Conservation (phyloP, 2,329 filamentous ascomycete genomes). For the Phaeosphaeriaceae sp. region DNA sequence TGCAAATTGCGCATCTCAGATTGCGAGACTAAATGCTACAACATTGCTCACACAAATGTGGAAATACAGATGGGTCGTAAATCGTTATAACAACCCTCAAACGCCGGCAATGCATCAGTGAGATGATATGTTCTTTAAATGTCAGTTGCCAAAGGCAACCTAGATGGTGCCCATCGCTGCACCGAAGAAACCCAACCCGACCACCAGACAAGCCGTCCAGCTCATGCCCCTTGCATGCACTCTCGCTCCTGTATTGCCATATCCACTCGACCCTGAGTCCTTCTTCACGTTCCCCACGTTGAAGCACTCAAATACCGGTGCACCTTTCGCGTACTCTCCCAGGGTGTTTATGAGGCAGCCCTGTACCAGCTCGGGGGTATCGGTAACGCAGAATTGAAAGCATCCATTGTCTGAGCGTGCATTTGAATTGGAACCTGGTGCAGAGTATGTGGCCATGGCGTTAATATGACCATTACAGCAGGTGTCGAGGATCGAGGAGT, state of each 20-base stretch:
- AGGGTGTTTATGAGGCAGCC: slow-evolving; percentile 21
- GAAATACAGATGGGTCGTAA: background rate
- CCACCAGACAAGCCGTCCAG: slow-evolving; percentile 9
- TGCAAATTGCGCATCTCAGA: too few species aligned
- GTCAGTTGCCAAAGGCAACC: background rate
- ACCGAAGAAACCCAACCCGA: slow-evolving; percentile 18
- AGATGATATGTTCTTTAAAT: background rate
- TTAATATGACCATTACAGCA: slow-evolving; percentile 43
- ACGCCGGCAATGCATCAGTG: background rate
- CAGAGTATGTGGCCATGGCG: slow-evolving; percentile 27
- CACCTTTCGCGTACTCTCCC: slow-evolving; percentile 10
- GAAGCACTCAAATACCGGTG: slow-evolving; percentile 18
- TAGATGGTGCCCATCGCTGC: slow-evolving; percentile 3
- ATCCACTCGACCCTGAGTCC: slow-evolving; percentile 5
- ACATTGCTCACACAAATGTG: too few species aligned
- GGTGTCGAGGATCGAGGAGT: slow-evolving; percentile 36
- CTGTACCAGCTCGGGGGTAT: slow-evolving; percentile 14
- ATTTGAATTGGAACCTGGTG: slow-evolving; percentile 13
- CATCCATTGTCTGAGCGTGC: slow-evolving; percentile 22
- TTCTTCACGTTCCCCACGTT: slow-evolving; percentile 13
- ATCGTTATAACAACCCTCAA: background rate
- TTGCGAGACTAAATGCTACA: too few species aligned
- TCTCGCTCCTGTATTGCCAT: slow-evolving; percentile 11
- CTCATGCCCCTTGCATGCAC: slow-evolving; percentile 3
- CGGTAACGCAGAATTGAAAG: slow-evolving; percentile 35